These are phyloP conservation scores for Neophaeococcomyces aloes DNA, from an alignment of 2,329 filamentous ascomycete species.

Conservation along the genomic window DNA sequence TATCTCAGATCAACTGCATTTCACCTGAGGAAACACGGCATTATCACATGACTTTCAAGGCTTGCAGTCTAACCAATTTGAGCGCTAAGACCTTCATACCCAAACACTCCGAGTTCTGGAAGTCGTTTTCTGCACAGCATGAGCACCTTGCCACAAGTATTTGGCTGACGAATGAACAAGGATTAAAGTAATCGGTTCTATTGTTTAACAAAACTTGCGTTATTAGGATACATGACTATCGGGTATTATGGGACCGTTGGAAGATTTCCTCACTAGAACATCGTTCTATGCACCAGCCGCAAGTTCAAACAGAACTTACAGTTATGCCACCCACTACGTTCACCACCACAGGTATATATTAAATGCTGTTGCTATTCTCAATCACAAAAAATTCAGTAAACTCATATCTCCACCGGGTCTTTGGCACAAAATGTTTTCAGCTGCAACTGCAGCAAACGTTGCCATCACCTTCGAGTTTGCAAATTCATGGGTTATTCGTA, in stretches of 20 bases:
- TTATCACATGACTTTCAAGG: no score
- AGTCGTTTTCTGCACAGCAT: no score
- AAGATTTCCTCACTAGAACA: background rate
- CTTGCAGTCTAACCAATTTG: no score
- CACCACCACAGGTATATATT: background rate
- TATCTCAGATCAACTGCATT: no score
- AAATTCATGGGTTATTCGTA: slow-evolving; percentile 1
- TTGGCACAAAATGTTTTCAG: slow-evolving; percentile 7
- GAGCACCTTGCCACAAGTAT: no score
- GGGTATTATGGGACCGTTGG: background rate
- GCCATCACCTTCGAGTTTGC: background rate
- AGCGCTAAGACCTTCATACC: no score
- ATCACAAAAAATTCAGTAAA: slow-evolving; percentile 3
- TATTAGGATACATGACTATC: background rate
- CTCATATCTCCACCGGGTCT: slow-evolving; percentile 3
- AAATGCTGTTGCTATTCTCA: background rate
- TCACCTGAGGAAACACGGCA: no score
- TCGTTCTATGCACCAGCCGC: slow-evolving; percentile 1
- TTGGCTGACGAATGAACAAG: no score
- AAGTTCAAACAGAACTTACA: background rate
- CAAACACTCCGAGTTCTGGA: no score
- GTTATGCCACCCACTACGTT: background rate
- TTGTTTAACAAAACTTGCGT: background rate
- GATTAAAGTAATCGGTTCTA: background rate
- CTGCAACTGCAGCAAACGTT: background rate